Evolutionary conservation across 192 early-diverging fungal species (phyloP).

Genomic region (Coemansia sp.): DNA sequence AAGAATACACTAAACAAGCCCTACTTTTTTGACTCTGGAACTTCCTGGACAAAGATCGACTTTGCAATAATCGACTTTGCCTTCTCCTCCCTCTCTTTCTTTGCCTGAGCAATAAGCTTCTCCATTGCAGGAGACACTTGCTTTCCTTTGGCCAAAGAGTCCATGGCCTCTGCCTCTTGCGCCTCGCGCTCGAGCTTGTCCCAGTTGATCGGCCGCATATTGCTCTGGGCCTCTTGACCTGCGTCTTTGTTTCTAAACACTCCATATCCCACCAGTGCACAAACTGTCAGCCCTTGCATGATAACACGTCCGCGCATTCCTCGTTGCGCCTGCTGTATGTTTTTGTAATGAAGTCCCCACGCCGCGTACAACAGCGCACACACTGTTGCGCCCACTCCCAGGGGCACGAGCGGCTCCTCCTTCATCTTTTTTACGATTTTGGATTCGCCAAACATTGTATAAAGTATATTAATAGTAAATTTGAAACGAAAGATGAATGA

Average conservation of each 20-base stretch:
- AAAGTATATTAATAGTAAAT: not conserved
- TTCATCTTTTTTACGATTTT: slow-evolving; percentile 23
- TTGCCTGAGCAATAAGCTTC: not conserved
- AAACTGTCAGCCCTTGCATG: slow-evolving; percentile 44
- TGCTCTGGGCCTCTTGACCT: slow-evolving; percentile 2
- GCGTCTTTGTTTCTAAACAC: slow-evolving; percentile 6
- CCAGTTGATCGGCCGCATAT: slow-evolving; percentile 45
- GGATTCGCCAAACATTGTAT: not conserved
- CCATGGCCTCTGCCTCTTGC: slow-evolving; percentile 17
- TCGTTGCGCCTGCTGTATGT: slow-evolving; percentile 28
- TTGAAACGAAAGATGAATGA: not conserved
- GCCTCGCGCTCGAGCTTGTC: slow-evolving; percentile 41
- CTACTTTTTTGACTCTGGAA: slow-evolving; percentile 10
- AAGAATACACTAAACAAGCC: not conserved
- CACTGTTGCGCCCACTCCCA: slow-evolving; percentile 35
- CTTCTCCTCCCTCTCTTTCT: slow-evolving; percentile 1
- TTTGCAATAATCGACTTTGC: slow-evolving; percentile 8
- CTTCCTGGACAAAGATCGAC: not conserved
- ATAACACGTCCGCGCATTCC: slow-evolving; percentile 49
- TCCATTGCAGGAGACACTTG: not conserved
- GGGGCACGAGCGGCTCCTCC: slow-evolving; percentile 43
- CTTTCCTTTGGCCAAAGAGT: slow-evolving; percentile 1
- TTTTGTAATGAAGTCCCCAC: slow-evolving; percentile 26
- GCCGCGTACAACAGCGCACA: slow-evolving; percentile 43
- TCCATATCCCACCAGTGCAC: slow-evolving; percentile 32